Evolutionary conservation across 345 rosid genomes (phyloP).

Genomic region (Ceriops tagal): DNA sequence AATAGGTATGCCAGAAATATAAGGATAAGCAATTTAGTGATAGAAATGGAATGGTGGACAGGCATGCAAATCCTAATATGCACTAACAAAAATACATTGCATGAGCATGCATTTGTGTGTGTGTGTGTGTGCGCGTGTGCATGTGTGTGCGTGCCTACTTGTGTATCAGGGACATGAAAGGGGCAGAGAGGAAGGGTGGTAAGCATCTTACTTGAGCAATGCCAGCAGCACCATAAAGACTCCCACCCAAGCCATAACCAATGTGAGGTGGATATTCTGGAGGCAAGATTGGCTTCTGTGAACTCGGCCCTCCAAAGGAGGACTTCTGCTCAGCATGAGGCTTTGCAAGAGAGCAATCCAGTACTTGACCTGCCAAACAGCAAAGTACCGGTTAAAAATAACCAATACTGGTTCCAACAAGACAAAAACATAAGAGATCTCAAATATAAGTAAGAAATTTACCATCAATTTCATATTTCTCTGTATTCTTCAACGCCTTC

Average conservation of each 20-base stretch:
- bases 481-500: constrained; percentile 39
- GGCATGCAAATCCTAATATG: no score
- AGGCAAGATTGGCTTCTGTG: constrained; percentile 20
- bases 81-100: no score
- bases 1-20: not conserved
- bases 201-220: constrained; percentile 21
- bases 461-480: constrained; percentile 36
- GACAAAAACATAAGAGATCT: not conserved
- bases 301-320: constrained; percentile 21
- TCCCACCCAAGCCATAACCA: constrained; percentile 26
- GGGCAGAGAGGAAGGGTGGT: not conserved
- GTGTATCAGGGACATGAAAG: not conserved
- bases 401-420: not conserved
- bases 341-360: constrained; percentile 38
- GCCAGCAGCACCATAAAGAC: constrained; percentile 25
- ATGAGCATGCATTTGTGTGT: no score
- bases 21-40: no score
- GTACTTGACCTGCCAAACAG: constrained; percentile 24
- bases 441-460: not conserved
- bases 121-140: no score
- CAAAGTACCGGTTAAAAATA: not conserved
- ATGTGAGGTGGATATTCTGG: constrained; percentile 21
- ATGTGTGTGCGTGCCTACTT: no score
- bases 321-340: constrained; percentile 36
- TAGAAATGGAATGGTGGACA: no score